Base-by-base conservation (phyloP, 805 yeast species). In the Candida easanensis region DNA sequence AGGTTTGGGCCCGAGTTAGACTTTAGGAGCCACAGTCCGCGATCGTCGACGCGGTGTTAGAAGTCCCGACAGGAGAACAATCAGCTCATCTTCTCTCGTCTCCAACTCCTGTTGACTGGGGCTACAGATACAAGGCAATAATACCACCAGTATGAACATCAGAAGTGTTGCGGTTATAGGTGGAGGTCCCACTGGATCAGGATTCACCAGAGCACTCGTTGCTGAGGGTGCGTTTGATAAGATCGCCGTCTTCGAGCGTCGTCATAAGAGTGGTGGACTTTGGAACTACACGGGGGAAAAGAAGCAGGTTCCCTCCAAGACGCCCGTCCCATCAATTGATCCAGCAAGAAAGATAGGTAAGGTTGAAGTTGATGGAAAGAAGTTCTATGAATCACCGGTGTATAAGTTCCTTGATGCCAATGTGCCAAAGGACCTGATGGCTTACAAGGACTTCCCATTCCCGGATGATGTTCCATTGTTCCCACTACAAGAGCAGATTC, bases 101-200 rank as follows among this genome's bases (percentile, higher is more conserved):
- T n/a, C n/a, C n/a, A n/a, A n/a, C n/a, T n/a, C n/a, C n/a, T n/a
- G n/a, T n/a, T n/a, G n/a, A n/a, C n/a, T n/a, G n/a, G n/a, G n/a
- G n/a, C n/a, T 22, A 22, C 25, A 22, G 7, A 8, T 10, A 8
- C 25, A 7, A 22, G 25, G 10, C 7, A 22, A 10, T 22, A 10
- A 7, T 22, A 22, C 25, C 10, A 22, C 25, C 7, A 22, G 25
- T 16, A 36, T 42, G 49, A n/a, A 20, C 28, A 39, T 49, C 23
- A 39, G 31, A 27, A 34, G 39, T 16, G 68, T 85, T 4, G 88
- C 88, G 0, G 75, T 87, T 8, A 71, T 87, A 19, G 95, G 95
- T 2, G 89, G 79, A 3, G 95, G 95, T 0, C 90, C 93, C 0
- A 72, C 78, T 34, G 95, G 91, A 0, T 63, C 82, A 17, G 87